Conservation (phyloP, 768 basidiomycete species). For the Gyrodon lividus region DNA sequence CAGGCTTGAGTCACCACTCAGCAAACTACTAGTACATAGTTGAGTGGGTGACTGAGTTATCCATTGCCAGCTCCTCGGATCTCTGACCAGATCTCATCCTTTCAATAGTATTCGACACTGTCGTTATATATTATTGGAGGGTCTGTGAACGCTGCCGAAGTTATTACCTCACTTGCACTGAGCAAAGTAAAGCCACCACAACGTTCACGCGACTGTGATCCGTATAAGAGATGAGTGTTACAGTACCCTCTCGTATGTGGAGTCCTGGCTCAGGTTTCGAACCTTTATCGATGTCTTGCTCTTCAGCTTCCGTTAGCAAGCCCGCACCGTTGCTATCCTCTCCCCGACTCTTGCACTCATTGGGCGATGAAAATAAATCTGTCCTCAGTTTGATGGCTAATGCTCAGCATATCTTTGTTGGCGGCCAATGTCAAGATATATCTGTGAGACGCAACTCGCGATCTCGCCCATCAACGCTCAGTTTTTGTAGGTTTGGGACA, state of each 20-base stretch:
- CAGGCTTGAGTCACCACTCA: too few species aligned
- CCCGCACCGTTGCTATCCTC: constrained; percentile 44
- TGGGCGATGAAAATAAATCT: constrained; percentile 68
- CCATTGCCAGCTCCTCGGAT: not conserved
- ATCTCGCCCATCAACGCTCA: not conserved
- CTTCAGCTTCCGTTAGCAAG: constrained; percentile 57
- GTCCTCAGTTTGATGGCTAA: constrained; percentile 76
- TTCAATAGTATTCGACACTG: not conserved
- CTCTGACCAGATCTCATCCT: not conserved
- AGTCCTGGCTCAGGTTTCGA: not conserved
- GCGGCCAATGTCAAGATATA: constrained; percentile 76
- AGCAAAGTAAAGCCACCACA: not conserved
- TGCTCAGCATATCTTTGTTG: constrained; percentile 73
- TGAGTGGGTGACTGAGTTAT: too few species aligned
- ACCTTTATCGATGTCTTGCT: constrained; percentile 10
- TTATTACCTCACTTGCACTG: not conserved
- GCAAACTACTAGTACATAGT: too few species aligned
- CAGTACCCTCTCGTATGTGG: constrained; percentile 27
- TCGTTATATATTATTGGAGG: not conserved
- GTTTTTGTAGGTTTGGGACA: constrained; percentile 76
- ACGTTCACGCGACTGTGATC: constrained; percentile 4
- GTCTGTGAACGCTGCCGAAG: not conserved
- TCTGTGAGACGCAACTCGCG: constrained; percentile 45
- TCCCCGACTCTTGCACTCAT: constrained; percentile 62
- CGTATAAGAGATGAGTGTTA: constrained; percentile 8